phyloP scores from a whole-genome alignment of 805 yeast species.

The Maudiozyma turicensis region DNA sequence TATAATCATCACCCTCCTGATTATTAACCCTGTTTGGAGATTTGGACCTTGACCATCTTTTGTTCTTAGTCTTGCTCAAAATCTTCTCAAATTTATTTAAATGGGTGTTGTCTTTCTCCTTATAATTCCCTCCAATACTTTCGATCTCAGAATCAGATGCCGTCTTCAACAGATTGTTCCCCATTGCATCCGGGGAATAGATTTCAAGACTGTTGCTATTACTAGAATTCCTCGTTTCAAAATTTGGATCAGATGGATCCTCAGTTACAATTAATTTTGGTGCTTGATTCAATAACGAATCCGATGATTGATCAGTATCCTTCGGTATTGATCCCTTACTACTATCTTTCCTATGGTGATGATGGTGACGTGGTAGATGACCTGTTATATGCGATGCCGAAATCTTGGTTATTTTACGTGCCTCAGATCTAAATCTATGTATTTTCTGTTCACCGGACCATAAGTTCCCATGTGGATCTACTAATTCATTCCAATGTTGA shows the following conservation, averaged over 20 bases:
- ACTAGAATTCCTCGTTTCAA: not conserved
- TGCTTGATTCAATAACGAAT: not conserved
- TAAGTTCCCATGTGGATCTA: constrained; percentile 20
- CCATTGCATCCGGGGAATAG: not conserved
- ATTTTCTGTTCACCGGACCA: constrained; percentile 14
- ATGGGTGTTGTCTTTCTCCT: constrained; percentile 3
- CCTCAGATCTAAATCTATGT: constrained; percentile 1
- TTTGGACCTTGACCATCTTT: constrained; percentile 14
- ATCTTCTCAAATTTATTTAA: constrained; percentile 18
- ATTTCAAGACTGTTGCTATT: not conserved
- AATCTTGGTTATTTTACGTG: constrained; percentile 3
- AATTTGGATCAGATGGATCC: not conserved
- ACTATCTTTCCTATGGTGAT: not conserved
- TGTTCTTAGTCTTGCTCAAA: constrained; percentile 7
- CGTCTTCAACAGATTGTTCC: not conserved
- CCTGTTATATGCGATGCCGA: not conserved
- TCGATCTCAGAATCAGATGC: not conserved
- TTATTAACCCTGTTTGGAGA: constrained; percentile 8
- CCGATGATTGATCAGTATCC: not conserved
- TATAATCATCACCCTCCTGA: not conserved
- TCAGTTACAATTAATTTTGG: not conserved
- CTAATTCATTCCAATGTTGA: constrained; percentile 26
- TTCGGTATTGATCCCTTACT: not conserved
- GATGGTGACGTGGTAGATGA: not conserved
- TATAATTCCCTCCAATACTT: not conserved